Base-by-base conservation (phyloP, 1,284 basidiomycete genomes). In the Apiotrichum porosum region DNA sequence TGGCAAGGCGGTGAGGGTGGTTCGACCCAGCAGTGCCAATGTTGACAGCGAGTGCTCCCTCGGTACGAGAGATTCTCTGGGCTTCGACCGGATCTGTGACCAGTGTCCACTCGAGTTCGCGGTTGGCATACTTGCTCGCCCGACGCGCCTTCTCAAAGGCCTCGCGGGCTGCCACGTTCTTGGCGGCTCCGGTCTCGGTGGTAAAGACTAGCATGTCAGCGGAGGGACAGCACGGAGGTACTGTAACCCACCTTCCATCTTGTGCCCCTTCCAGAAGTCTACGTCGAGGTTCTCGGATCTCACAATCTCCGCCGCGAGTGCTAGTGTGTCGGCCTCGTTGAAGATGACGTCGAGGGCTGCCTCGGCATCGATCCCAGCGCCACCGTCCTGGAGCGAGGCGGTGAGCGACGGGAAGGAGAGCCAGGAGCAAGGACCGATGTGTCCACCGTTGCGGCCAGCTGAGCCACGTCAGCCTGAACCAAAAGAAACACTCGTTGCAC, bases 281-380 rank as follows among this genome's bases (percentile, higher is more conserved):
- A 62, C 60, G 8, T 62, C 60, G 42, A 61, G 58, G 4, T 43
- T 43, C 36, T 66, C 58, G 22, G 47, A 43, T 32, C 53, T 26
- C 3, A 66, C 71, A 80, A 88, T 85, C 37, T 85, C 80, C 13
- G 78, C 78, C 2, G 63, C 64, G 3, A 79, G 79, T 62, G 88
- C 85, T 79, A 88, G 82, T 17, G 78, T 83, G 57, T 81, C 81
- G 34, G 84, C 84, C 6, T 74, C 69, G 12, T 55, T 45, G 44
- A 88, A 83, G 50, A 88, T 76, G 3, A 80, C 68, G 17, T 61
- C 58, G 10, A 64, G 22, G 1, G 57, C 61, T 22, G 63, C 50
- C 6, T 79, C 77, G 4, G 72, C 68, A 54, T 49, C 52, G n/a
- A 67, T 37, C 0, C 66, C 66, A 1, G 59, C 60, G 3, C 68